Evolutionary conservation across 2,329 filamentous ascomycete genomes (phyloP), one percentile per base, ranked within the genome.

Genomic region (Beauveria sp.): DNA sequence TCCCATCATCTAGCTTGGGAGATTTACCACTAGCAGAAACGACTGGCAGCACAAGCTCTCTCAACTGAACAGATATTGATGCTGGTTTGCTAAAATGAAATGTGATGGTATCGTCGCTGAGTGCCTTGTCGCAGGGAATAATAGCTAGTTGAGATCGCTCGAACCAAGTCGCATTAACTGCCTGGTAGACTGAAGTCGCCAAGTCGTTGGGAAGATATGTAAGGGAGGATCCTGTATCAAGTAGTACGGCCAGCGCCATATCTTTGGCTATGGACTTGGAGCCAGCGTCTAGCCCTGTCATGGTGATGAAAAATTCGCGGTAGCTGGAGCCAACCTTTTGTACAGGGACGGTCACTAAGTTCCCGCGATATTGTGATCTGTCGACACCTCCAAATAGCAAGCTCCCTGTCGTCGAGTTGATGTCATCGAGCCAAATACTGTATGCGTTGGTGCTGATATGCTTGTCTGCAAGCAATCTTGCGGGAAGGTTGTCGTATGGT

Each of bases 371-470:
- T 65, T 87, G 85, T 24, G 75, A 83, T 2, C 79, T 83, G 72
- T 93, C 87, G 62, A 93, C 81, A 34, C 90, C 89, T 34, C 89
- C 89, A 66, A 93, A 93, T 1, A 93, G 75, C 59, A 93, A 86
- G 63, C 77, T 86, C 59, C 89, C 89, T 0, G 78, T 84, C 67
- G 74, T 83, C 26, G 87, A 77, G 64, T 86, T 80, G 8, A 91
- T 75, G 68, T 91, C 88, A 73, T 92, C 88, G 20, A 92, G 77
- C 85, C 87, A 92, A 49, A 93, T 74, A 69, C 87, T 90, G 75
- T 87, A 93, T 2, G 88, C 86, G 60, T 82, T 87, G 20, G 86
- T 85, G 20, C 81, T 73, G 65, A 90, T 90, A 55, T 81, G 60
- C 8, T 84, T 85, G 4, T 82, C 77, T 34, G 82, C 73, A 1